Base-by-base conservation (phyloP, 2,329 filamentous ascomycete genomes). In the Penicillium sp. region DNA sequence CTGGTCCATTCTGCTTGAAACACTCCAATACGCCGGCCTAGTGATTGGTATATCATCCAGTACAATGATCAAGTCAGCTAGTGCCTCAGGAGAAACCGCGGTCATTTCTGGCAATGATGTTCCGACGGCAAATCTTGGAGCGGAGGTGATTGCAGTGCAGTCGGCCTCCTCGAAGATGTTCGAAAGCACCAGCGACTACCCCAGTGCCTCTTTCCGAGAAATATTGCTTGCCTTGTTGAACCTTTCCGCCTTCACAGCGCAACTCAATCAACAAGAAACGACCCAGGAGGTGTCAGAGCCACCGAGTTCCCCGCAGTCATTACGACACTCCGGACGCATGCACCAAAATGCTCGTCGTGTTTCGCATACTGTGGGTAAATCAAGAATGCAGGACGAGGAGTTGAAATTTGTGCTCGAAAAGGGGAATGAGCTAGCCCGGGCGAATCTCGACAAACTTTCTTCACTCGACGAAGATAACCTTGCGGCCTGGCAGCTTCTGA, bases 1-100 rank as follows among this genome's bases (percentile, higher is more conserved):
- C 0, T 99, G 96, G 91, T 89, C 88, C 1, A 98, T 99, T 61
- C 84, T 99, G 17, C 84, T 99, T 1, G 93, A 96, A 72, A 96
- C 93, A 0, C 80, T 99, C 8, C 93, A 97, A 72, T 92, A 97
- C 75, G 93, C 94, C 2, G 95, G 98, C 70, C 88, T 96, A 65
- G 89, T 98, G 4, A 84, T 97, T 28, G 91, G 75, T 15, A 68
- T 74, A 50, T 75, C 75, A 4, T 71, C 74, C 5, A 70, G 70
- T 40, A 60, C 68, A 37, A 56, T 78, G 76, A 53, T 72, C 68
- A 63, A 72, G 68, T 56, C 70, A 17, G 56, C 65, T 2, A 70
- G 64, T 58, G 73, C 69, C 40, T 64, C 67, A n/a, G 72, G 60
- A 2, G 77, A 80, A 19, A 66, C 63, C 50, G 49, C 64, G 49